Base-by-base conservation (phyloP, 768 basidiomycete species). In the Amanita pallidorosea region DNA sequence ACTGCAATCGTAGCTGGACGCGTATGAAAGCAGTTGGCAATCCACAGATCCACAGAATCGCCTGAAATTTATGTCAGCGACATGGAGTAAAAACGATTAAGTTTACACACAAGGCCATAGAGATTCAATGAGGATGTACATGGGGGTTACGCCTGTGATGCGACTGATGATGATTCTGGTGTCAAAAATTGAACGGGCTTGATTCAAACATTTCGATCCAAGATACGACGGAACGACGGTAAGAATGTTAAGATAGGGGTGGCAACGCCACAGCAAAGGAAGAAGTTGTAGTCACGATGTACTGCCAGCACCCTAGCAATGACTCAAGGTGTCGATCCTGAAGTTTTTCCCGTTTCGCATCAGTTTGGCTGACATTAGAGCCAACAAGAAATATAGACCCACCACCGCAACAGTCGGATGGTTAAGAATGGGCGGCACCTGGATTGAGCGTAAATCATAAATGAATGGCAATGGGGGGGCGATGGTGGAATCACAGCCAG, bases 31-130 rank as follows among this genome's bases (percentile, higher is more conserved):
- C 75, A 42, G 64, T 65, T 15, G n/a, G 71, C 59, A 37, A 75
- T 70, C 70, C 72, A 76, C 44, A 76, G 52, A 75, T 59, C 70
- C 72, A 75, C 5, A 76, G 66, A 36, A 74, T 54, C 46, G 58
- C 73, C 72, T n/a, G 41, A 18, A 35, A 33, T 7, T 35, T n/a
- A n/a, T 3, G 22, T 48, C 8, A 47, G 25, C 7, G 22, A 12
- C n/a, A 27, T 12, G 20, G 44, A 20, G 38, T 18, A 18, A 23
- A 5, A 2, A 6, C 5, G 23, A 6, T 33, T n/a, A 35, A 15
- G 1, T 25, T 41, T 15, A 57, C 67, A 35, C 52, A 74, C 74
- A 62, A 25, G 68, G 54, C 67, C 69, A 72, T 11, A 53, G 57
- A 36, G 71, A 38, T 53, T 77, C 75, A 42, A 70, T 62, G 9